Evolutionary conservation across 2,329 filamentous ascomycete species (phyloP).

Genomic region (Fusarium xyrophilum): DNA sequence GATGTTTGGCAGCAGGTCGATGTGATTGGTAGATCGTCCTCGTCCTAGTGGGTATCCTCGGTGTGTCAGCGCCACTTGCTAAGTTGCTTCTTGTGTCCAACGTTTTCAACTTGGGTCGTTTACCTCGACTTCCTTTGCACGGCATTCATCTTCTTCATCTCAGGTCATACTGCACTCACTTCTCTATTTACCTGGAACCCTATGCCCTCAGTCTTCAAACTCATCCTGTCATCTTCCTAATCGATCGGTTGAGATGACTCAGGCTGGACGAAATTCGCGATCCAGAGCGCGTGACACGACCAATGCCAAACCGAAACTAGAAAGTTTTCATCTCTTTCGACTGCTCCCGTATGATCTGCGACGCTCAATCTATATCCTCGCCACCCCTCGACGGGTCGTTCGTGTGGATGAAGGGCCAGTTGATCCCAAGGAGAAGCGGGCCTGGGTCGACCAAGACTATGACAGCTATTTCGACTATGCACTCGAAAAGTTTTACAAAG

Average conservation of each 20-base stretch:
- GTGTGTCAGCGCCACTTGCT: too few species aligned
- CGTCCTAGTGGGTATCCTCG: background rate
- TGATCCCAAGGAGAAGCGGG: background rate
- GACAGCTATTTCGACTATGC: background rate
- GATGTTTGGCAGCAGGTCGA: too few species aligned
- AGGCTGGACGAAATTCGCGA: too few species aligned
- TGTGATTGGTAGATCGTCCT: background rate
- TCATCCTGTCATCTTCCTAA: background rate
- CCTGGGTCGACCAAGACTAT: background rate
- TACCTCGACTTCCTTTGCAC: too few species aligned
- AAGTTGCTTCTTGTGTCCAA: too few species aligned
- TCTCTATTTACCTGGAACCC: too few species aligned
- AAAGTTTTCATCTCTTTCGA: background rate
- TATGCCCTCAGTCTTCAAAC: accelerated
- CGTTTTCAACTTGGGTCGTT: background rate
- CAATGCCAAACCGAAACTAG: background rate
- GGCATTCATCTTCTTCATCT: background rate
- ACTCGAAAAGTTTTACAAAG: background rate
- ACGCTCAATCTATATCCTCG: background rate
- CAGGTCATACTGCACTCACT: accelerated
- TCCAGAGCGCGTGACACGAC: too few species aligned
- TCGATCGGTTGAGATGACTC: background rate
- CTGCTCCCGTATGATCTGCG: background rate
- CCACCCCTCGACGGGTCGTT: background rate
- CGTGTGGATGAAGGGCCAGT: background rate